Conservation (phyloP, 2,329 filamentous ascomycete species). For the Botryotinia calthae region DNA sequence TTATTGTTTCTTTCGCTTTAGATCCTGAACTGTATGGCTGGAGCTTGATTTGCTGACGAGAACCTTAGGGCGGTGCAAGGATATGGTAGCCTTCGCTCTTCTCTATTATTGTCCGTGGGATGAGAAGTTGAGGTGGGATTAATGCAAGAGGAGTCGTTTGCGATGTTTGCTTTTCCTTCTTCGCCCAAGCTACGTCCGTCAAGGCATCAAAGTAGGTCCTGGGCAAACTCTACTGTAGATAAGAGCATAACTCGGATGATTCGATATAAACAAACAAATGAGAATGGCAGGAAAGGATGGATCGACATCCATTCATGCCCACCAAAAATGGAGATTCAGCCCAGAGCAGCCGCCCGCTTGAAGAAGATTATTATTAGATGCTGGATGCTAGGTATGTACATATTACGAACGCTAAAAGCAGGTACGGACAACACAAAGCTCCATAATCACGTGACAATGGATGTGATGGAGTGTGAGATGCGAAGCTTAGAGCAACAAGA, state of each 20-base stretch:
- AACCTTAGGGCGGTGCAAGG: constrained; percentile 11
- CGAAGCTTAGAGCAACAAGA: background rate
- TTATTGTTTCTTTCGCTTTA: constrained; percentile 14
- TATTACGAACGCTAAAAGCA: background rate
- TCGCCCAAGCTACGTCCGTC: background rate
- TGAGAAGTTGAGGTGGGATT: background rate
- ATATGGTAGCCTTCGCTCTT: background rate
- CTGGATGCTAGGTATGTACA: no score
- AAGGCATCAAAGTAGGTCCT: background rate
- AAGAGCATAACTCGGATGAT: background rate
- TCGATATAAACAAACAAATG: background rate
- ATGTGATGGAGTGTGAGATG: background rate
- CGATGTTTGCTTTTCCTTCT: background rate
- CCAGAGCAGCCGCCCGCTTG: background rate
- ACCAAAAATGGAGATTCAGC: background rate
- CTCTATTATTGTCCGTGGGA: constrained; percentile 7
- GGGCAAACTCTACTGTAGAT: background rate
- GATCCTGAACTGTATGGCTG: background rate
- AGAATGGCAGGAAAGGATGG: constrained; percentile 10
- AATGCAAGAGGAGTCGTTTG: background rate
- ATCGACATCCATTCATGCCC: background rate
- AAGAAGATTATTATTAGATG: background rate
- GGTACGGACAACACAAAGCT: background rate
- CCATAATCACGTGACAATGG: background rate
- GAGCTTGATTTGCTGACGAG: constrained; percentile 11